Percentiles rank a stretch among this genome's conserved stretches.
These are phyloP conservation scores for Cyberlindnera maclurae DNA, from an alignment of 805 yeast genomes.

Conservation along the genomic window DNA sequence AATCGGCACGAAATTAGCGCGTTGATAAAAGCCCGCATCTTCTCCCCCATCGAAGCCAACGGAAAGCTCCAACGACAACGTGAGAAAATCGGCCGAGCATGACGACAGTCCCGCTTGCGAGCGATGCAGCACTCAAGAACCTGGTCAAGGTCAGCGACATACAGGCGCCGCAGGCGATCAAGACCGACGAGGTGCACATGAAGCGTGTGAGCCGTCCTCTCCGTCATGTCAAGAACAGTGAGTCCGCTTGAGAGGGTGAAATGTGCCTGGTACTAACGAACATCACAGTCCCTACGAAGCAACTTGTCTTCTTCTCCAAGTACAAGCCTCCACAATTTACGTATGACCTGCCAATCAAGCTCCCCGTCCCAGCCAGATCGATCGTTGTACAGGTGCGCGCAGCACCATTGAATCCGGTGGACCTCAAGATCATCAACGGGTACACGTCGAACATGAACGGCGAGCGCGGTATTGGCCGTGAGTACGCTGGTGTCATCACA, in stretches of 20 bases:
- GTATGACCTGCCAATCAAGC: constrained; percentile 43
- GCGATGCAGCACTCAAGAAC: constrained; percentile 7
- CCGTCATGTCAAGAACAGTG: constrained; percentile 40
- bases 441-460: constrained; percentile 44
- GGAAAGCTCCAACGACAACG: neutral
- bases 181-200: constrained; percentile 13
- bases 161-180: constrained; percentile 6
- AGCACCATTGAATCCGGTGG: constrained; percentile 61
- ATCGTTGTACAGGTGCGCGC: constrained; percentile 52
- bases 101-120: neutral
- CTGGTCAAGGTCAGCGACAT: constrained; percentile 4
- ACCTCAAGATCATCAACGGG: constrained; percentile 51
- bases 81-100: neutral
- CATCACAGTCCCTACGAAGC: constrained; percentile 37
- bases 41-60: too few relatives aligned
- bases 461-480: constrained; percentile 64
- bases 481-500: constrained; percentile 53
- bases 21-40: neutral
- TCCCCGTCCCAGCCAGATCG: constrained; percentile 38
- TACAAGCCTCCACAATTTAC: constrained; percentile 35
- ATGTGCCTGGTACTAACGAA: neutral
- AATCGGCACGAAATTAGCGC: too few relatives aligned
- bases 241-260: too few relatives aligned
- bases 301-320: constrained; percentile 34
- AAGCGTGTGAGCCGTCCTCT: constrained; percentile 38